Evolutionary conservation across 2,329 filamentous ascomycete genomes (phyloP), one percentile per base, ranked within the genome.

Genomic region (Penicillium sp.): DNA sequence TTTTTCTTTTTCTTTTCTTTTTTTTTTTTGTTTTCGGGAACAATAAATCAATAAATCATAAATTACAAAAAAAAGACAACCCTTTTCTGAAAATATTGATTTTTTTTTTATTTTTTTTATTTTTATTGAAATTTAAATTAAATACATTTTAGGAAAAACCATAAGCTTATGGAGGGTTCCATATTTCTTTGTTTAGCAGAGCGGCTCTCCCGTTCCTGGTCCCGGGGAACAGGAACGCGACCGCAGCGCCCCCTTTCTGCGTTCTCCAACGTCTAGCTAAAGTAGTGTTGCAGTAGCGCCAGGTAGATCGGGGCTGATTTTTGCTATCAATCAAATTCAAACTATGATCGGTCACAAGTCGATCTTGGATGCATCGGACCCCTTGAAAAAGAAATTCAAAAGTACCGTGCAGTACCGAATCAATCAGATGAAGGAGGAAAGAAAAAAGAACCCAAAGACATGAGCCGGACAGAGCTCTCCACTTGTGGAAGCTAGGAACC

Each of bases 171-270:
- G 31, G 36, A 38, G 46, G 48, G 26, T 51, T 51, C 51, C 42
- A 49, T 42, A 38, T 56, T 57, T 58, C 57, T 58, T 64, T 61
- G 58, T 62, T 64, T 63, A 65, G 63, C 49, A 62, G 57, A 62
- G 66, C 66, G 65, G 65, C 65, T 69, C 61, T 67, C 67, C 68
- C 68, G 58, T 58, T 51, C 56, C 52, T 62, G 49, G 65, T 66
- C 66, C 67, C 66, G 64, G 62, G 57, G 63, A 64, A 62, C 58
- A 69, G 66, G 67, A 63, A 65, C 64, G 60, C 54, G 57, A 47
- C 45, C 42, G 31, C 13, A n/a, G 53, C 54, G 53, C 54, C 63
- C 64, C 64, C 60, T 66, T 68, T 62, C 58, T 61, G 54, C 49
- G 56, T 49, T 58, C 55, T 58, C 57, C 53, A 59, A 61, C 58